A percentile compares a stretch with the other conserved stretches of the same genome.
Conservation (phyloP, 345 rosid genomes). For the Eutrema yunnanense region DNA sequence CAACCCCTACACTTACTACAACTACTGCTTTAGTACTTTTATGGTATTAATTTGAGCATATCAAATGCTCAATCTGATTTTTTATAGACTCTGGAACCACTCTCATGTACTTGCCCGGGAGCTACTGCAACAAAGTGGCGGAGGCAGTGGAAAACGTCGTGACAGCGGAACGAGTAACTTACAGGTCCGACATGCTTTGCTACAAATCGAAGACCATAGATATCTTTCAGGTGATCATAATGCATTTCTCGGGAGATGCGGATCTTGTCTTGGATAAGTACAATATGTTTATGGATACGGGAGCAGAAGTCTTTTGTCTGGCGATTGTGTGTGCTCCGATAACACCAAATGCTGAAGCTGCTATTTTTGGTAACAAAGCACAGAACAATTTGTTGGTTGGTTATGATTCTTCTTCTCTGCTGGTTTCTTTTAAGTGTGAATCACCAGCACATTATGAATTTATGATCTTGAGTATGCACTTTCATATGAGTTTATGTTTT, state of each 20-base stretch:
- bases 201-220: neutral
- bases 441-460: no score
- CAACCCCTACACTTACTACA: no score
- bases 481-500: no score
- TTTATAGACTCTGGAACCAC: slow-evolving; percentile 10
- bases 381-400: neutral
- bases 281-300: neutral
- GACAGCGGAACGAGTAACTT: neutral
- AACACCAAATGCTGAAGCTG: neutral
- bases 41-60: no score
- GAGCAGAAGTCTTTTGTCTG: neutral
- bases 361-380: neutral
- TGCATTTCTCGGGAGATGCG: neutral
- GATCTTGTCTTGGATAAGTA: neutral
- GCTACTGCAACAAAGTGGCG: slow-evolving; percentile 1
- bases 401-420: slow-evolving; percentile 4
- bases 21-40: no score
- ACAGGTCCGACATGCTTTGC: neutral
- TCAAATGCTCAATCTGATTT: no score
- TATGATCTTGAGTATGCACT: no score
- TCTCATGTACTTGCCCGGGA: neutral
- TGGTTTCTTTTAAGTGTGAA: neutral
- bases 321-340: neutral
- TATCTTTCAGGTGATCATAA: neutral
- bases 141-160: neutral